These are phyloP conservation scores for Metschnikowia peoriensis DNA, from an alignment of 805 yeast species.

Conservation along the genomic window DNA sequence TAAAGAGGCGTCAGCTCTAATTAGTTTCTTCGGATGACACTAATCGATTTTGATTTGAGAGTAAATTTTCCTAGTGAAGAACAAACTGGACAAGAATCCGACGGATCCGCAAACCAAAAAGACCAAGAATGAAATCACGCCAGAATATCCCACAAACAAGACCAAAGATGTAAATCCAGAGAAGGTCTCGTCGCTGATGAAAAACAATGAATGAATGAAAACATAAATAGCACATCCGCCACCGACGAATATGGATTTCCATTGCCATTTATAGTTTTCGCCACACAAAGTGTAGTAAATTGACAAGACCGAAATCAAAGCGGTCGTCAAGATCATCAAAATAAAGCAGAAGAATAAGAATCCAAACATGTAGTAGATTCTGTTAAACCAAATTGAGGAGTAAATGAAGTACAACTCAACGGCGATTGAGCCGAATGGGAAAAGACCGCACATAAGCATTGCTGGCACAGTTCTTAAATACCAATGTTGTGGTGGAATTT, in stretches of 20 bases:
- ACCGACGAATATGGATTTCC: constrained; percentile 84
- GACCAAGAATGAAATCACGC: constrained; percentile 63
- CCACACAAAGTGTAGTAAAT: constrained; percentile 81
- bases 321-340: constrained; percentile 79
- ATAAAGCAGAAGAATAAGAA: constrained; percentile 84
- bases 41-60: constrained; percentile 81
- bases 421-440: constrained; percentile 93
- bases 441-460: constrained; percentile 76
- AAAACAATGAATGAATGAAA: constrained; percentile 70
- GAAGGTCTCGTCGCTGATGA: constrained; percentile 61
- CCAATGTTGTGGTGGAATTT: constrained; percentile 89
- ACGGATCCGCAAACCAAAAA: constrained; percentile 86
- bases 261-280: constrained; percentile 96
- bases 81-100: constrained; percentile 74
- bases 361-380: constrained; percentile 96
- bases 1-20: neutral
- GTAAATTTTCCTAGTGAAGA: constrained; percentile 77
- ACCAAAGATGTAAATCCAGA: constrained; percentile 75
- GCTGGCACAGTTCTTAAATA: constrained; percentile 68
- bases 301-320: constrained; percentile 74
- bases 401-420: constrained; percentile 93
- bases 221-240: constrained; percentile 89
- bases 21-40: neutral
- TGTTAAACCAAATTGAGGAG: constrained; percentile 89
- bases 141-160: constrained; percentile 79